Evolutionary conservation across 169 alveolate genomes (phyloP).

Genomic region (Eimeria necatrix): DNA sequence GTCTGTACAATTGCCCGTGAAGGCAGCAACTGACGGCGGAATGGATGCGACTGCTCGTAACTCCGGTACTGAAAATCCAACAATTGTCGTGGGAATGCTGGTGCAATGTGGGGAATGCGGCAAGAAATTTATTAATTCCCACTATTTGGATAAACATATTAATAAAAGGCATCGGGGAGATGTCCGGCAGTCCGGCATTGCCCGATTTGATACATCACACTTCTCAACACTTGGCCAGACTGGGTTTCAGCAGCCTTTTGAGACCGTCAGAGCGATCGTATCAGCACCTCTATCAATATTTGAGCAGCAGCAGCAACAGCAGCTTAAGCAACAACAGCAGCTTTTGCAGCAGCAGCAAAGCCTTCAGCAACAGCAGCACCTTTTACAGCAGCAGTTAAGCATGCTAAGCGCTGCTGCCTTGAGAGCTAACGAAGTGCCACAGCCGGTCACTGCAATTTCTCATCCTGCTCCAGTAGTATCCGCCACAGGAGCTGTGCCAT

Average conservation of each 20-base stretch:
- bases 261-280: not conserved
- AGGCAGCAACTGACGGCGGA: not conserved
- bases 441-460: not conserved
- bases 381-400: conserved; percentile 69
- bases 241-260: conserved; percentile 24
- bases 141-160: conserved; percentile 76
- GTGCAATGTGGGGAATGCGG: conserved; percentile 82
- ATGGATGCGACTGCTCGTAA: conserved; percentile 37
- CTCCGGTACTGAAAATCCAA: conserved; percentile 62
- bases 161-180: conserved; percentile 75
- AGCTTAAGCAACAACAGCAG: conserved; percentile 59
- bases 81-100: conserved; percentile 79
- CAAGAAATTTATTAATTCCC: conserved; percentile 79
- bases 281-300: conserved; percentile 51
- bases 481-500: conserved; percentile 14
- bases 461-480: conserved; percentile 28
- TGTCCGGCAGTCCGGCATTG: not conserved
- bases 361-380: conserved; percentile 66
- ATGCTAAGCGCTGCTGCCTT: conserved; percentile 68
- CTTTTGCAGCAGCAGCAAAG: conserved; percentile 67
- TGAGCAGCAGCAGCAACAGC: conserved; percentile 71
- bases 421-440: conserved; percentile 3
- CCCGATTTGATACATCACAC: conserved; percentile 35
- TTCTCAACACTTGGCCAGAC: conserved; percentile 11
- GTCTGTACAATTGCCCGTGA: not conserved